Conservation (phyloP, 306 rosid genomes). For the Trichosanthes truncata region DNA sequence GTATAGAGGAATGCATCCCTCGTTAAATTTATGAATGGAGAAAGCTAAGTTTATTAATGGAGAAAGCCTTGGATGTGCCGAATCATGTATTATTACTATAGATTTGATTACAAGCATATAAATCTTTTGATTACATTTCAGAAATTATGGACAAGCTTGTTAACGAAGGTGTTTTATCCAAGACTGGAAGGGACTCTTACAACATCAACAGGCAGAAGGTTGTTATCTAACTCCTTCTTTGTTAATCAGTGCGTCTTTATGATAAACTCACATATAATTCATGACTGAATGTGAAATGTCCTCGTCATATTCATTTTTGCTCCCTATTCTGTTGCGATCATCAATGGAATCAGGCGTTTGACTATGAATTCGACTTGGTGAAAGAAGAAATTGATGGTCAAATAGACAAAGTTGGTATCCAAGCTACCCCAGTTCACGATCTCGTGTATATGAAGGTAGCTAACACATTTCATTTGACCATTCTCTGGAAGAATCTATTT, state of each 20-base stretch:
- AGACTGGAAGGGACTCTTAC: slow-evolving; percentile 51
- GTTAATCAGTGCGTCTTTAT: background rate
- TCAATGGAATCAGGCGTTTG: slow-evolving; percentile 34
- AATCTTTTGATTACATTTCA: slow-evolving; percentile 28
- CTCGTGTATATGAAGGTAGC: slow-evolving; percentile 65
- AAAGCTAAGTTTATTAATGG: slow-evolving; percentile 3
- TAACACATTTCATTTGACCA: background rate
- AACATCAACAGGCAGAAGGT: slow-evolving; percentile 59
- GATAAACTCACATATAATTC: background rate
- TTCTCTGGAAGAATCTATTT: slow-evolving; percentile 1
- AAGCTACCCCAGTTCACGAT: slow-evolving; percentile 35
- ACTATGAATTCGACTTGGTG: slow-evolving; percentile 54
- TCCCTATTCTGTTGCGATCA: background rate
- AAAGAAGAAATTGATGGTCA: slow-evolving; percentile 62
- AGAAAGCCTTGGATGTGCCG: background rate
- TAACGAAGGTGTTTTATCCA: slow-evolving; percentile 50
- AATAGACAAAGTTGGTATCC: slow-evolving; percentile 22
- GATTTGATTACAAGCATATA: background rate
- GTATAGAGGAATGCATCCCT: slow-evolving; percentile 24
- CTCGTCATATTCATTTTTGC: too few relatives aligned
- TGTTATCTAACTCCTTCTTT: background rate
- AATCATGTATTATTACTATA: background rate
- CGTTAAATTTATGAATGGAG: background rate
- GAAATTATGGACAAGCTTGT: slow-evolving; percentile 71
- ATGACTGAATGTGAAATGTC: background rate